phyloP scores from a whole-genome alignment of 495 filamentous ascomycete genomes.

The Aspergillus baeticus region DNA sequence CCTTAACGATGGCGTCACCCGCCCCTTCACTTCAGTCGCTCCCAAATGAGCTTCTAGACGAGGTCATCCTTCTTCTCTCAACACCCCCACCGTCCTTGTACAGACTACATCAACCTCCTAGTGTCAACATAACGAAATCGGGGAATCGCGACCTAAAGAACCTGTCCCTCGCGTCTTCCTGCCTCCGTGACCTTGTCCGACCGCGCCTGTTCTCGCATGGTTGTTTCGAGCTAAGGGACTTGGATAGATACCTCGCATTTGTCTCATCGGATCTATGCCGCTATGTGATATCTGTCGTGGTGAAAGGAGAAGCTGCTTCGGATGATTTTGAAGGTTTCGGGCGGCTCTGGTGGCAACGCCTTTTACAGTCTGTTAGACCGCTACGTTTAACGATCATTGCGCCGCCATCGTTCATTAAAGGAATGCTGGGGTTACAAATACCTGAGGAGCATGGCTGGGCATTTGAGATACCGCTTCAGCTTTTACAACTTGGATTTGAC shows the following conservation, averaged over 20 bases:
- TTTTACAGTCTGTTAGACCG: slow-evolving; percentile 31
- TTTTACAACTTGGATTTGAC: slow-evolving; percentile 27
- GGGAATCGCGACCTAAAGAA: slow-evolving; percentile 31
- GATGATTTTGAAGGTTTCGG: slow-evolving; percentile 13
- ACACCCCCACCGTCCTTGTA: slow-evolving; percentile 28
- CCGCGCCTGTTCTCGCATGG: slow-evolving; percentile 36
- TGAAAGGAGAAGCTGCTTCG: slow-evolving; percentile 11
- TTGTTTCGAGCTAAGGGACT: slow-evolving; percentile 28
- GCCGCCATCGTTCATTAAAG: slow-evolving; percentile 33
- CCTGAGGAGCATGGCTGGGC: slow-evolving; percentile 39
- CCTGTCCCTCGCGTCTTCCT: slow-evolving; percentile 27
- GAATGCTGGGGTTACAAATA: slow-evolving; percentile 27
- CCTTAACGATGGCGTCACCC: slow-evolving; percentile 18
- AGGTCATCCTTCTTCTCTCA: slow-evolving; percentile 33
- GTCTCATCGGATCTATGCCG: slow-evolving; percentile 25
- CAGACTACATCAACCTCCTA: slow-evolving; percentile 27
- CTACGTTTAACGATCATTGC: slow-evolving; percentile 34
- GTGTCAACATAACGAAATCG: slow-evolving; percentile 20
- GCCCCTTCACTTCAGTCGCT: slow-evolving; percentile 21
- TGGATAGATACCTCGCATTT: slow-evolving; percentile 29
- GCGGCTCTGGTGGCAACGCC: slow-evolving; percentile 32
- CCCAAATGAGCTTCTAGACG: slow-evolving; percentile 43
- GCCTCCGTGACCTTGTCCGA: slow-evolving; percentile 28
- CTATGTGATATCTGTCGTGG: slow-evolving; percentile 36
- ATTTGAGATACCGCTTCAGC: slow-evolving; percentile 38